These are phyloP conservation scores for Irpex rosettiformis DNA, from an alignment of 1,284 basidiomycete genomes.

Conservation along the genomic window DNA sequence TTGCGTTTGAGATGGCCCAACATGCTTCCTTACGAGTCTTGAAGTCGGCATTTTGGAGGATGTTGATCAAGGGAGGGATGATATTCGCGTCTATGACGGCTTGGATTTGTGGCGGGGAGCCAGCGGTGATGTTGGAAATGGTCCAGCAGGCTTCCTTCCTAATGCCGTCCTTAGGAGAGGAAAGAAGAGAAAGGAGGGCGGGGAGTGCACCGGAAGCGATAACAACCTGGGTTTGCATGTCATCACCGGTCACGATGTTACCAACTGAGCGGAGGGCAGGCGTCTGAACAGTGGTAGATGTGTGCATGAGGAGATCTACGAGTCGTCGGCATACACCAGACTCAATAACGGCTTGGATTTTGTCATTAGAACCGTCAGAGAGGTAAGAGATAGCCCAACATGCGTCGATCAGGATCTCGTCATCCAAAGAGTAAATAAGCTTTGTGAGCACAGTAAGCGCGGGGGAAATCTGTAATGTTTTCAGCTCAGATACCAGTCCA, in stretches of 20 bases:
- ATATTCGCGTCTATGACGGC: slow-evolving; percentile 87
- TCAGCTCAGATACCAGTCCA: not conserved
- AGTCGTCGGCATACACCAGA: slow-evolving; percentile 96
- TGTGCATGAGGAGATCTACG: slow-evolving; percentile 97
- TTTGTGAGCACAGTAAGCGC: slow-evolving; percentile 96
- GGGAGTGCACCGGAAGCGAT: slow-evolving; percentile 95
- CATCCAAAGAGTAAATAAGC: slow-evolving; percentile 98
- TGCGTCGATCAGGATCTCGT: slow-evolving; percentile 98
- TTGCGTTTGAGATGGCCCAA: slow-evolving; percentile 99
- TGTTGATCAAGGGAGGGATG: slow-evolving; percentile 97
- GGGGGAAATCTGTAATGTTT: slow-evolving; percentile 77
- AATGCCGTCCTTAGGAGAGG: slow-evolving; percentile 95
- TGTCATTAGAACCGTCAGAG: slow-evolving; percentile 98
- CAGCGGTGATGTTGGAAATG: slow-evolving; percentile 98
- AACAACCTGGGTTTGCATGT: slow-evolving; percentile 97
- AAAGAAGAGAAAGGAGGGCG: slow-evolving; percentile 88
- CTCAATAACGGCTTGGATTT: slow-evolving; percentile 99
- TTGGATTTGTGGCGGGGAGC: slow-evolving; percentile 95
- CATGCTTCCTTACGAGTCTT: slow-evolving; percentile 99
- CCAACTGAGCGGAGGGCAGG: slow-evolving; percentile 97
- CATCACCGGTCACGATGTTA: slow-evolving; percentile 98
- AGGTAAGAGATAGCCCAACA: slow-evolving; percentile 99
- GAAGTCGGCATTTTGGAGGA: slow-evolving; percentile 96
- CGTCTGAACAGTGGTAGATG: slow-evolving; percentile 97
- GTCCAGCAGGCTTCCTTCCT: slow-evolving; percentile 99